A percentile compares a stretch with the other conserved stretches of the same genome.
Conservation (phyloP, 768 basidiomycete species). For the Boletus subcaerulescens region DNA sequence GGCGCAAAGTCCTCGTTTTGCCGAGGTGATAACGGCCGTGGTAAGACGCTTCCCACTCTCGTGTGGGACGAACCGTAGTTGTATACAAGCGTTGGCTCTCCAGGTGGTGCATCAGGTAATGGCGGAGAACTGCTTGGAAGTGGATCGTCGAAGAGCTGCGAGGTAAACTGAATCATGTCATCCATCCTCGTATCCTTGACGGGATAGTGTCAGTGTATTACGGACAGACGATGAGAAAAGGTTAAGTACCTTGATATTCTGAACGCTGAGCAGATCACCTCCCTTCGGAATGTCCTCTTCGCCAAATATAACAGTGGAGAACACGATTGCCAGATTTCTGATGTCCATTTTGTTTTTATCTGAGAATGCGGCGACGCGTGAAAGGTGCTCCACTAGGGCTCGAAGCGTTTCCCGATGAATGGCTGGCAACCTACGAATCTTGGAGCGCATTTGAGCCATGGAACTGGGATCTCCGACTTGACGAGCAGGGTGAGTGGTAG, state of each 20-base stretch:
- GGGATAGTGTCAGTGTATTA: not conserved
- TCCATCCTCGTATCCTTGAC: constrained; percentile 75
- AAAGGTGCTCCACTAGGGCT: constrained; percentile 78
- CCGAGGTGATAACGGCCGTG: constrained; percentile 21
- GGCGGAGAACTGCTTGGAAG: constrained; percentile 55
- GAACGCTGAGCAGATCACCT: constrained; percentile 73
- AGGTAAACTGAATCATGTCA: constrained; percentile 72
- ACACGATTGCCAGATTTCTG: constrained; percentile 89
- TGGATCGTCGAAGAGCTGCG: constrained; percentile 63
- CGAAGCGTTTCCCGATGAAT: constrained; percentile 86
- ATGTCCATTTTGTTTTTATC: constrained; percentile 92
- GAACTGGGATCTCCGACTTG: constrained; percentile 63
- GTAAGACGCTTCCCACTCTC: constrained; percentile 50
- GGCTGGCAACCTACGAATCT: constrained; percentile 77
- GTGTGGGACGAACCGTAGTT: constrained; percentile 74
- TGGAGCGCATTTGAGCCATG: constrained; percentile 80
- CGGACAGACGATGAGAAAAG: constrained; percentile 33
- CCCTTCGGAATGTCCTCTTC: constrained; percentile 86
- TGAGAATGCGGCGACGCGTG: constrained; percentile 59
- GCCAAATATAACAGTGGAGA: constrained; percentile 85
- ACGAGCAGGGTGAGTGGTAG: not conserved
- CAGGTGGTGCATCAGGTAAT: constrained; percentile 67
- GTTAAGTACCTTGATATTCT: constrained; percentile 61
- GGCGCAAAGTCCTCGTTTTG: constrained; percentile 69
- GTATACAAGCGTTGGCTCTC: constrained; percentile 55